Conservation (phyloP, 2,329 filamentous ascomycete species). For the Colletotrichum kahawae region DNA sequence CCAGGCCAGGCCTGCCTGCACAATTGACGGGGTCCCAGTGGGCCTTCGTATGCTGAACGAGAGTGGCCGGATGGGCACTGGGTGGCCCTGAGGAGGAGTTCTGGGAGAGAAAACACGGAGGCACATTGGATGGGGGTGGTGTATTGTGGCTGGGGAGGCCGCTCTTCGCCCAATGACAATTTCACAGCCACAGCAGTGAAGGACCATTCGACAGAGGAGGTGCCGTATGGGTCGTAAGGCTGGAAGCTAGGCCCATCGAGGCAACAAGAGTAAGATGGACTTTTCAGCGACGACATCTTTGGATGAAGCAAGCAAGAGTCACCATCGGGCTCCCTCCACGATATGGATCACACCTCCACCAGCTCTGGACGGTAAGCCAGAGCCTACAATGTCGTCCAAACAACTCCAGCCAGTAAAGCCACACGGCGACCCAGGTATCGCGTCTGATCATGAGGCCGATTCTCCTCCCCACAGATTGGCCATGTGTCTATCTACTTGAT, state of each 20-base stretch:
- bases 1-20: neutral
- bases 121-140: neutral
- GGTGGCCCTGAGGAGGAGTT: neutral
- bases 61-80: neutral
- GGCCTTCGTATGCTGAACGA: neutral
- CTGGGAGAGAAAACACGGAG: neutral
- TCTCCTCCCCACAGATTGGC: neutral
- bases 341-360: neutral
- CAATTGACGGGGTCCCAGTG: neutral
- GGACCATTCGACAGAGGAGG: neutral
- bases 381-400: neutral
- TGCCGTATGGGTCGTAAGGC: neutral
- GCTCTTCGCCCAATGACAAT: neutral
- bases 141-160: constrained; percentile 10
- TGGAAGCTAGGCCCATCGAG: neutral
- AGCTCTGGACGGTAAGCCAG: neutral
- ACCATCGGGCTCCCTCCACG: neutral
- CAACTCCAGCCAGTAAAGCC: neutral
- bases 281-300: neutral
- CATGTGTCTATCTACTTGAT: neutral
- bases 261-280: neutral
- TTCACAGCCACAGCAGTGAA: neutral
- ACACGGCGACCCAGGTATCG: neutral
- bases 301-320: neutral
- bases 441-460: neutral